phyloP scores from a whole-genome alignment of 176 grass and related monocot genomes.

The Oryza rufipogon region DNA sequence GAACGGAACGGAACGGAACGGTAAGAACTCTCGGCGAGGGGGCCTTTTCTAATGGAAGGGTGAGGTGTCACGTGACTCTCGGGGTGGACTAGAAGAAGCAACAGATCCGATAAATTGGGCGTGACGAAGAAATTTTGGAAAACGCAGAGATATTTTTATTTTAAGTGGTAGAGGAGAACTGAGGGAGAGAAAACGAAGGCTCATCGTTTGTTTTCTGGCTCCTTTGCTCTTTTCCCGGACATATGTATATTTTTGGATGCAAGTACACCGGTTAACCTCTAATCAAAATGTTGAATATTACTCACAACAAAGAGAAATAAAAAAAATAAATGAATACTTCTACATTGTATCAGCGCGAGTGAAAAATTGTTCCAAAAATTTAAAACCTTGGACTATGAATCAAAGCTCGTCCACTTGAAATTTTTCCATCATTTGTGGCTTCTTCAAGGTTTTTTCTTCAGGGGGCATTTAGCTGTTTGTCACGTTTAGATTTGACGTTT shows the following conservation, averaged over 20 bases:
- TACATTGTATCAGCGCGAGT: too few relatives aligned
- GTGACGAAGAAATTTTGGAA: conserved; percentile 42
- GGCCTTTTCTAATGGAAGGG: neutral
- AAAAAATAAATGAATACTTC: too few relatives aligned
- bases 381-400: too few relatives aligned
- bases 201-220: conserved; percentile 18
- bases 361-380: too few relatives aligned
- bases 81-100: conserved; percentile 24
- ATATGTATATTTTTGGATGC: conserved; percentile 36
- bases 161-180: conserved; percentile 2
- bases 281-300: neutral
- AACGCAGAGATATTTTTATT: conserved; percentile 28
- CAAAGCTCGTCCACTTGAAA: too few relatives aligned
- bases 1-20: neutral
- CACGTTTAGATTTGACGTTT: too few relatives aligned
- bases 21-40: neutral
- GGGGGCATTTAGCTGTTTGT: too few relatives aligned
- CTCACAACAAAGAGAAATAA: too few relatives aligned
- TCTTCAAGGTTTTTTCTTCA: too few relatives aligned
- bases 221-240: conserved; percentile 6
- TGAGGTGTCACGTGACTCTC: conserved; percentile 18
- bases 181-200: conserved; percentile 40
- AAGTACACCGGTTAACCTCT: neutral
- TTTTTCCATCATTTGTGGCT: too few relatives aligned
- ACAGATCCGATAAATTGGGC: conserved; percentile 51